Evolutionary conservation across 257 asterid genomes (phyloP).

Genomic region (Perilla frutescens): DNA sequence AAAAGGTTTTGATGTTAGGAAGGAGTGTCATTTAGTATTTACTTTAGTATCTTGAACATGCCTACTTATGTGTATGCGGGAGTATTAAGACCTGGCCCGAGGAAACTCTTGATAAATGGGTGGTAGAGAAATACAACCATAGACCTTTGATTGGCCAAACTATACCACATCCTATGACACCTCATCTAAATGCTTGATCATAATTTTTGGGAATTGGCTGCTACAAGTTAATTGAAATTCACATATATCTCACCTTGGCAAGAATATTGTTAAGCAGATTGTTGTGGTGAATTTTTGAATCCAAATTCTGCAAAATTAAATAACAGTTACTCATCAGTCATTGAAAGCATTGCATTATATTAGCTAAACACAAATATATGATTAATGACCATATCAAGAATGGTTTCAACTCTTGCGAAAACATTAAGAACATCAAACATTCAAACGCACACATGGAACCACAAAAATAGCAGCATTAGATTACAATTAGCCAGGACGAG

Average conservation of each 20-base stretch:
- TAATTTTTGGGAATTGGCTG: neutral
- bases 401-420: neutral
- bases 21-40: neutral
- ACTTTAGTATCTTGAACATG: neutral
- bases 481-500: neutral
- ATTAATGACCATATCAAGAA: neutral
- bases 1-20: neutral
- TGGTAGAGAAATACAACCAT: neutral
- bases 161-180: neutral
- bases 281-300: slow-evolving; percentile 94
- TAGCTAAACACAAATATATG: neutral
- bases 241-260: slow-evolving; percentile 65
- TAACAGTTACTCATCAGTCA: slow-evolving; percentile 11
- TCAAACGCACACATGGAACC: slow-evolving; percentile 19
- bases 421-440: slow-evolving; percentile 8
- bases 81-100: neutral
- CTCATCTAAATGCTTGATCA: neutral
- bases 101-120: neutral
- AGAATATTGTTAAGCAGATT: slow-evolving; percentile 93
- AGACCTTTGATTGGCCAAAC: neutral
- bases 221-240: slow-evolving; percentile 26
- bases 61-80: neutral
- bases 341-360: slow-evolving; percentile 6
- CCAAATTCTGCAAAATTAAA: slow-evolving; percentile 74
- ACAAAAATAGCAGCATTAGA: neutral